phyloP scores from a whole-genome alignment of 2,329 filamentous ascomycete genomes.

The Exophiala viscosa region DNA sequence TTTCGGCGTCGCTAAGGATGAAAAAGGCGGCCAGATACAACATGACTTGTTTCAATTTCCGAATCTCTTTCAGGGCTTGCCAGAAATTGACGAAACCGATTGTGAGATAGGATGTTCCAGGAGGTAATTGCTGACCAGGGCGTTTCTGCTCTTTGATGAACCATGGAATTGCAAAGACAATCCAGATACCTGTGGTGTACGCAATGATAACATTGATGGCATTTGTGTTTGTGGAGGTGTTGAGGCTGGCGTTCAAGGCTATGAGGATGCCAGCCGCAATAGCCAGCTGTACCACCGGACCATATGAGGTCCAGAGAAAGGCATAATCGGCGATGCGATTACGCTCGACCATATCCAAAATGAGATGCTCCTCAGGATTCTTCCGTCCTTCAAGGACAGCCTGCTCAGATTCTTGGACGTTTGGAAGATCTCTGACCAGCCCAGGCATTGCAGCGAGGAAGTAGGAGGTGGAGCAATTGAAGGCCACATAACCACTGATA shows the following conservation, averaged over 20 bases:
- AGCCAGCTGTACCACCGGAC: too few relatives aligned
- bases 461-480: constrained; percentile 27
- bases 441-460: too few relatives aligned
- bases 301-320: too few relatives aligned
- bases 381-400: too few relatives aligned
- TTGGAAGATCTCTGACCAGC: too few relatives aligned
- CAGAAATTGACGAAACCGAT: constrained; percentile 44
- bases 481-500: constrained; percentile 34
- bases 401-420: too few relatives aligned
- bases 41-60: constrained; percentile 40
- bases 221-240: constrained; percentile 45
- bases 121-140: constrained; percentile 38
- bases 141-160: constrained; percentile 42
- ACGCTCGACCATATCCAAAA: too few relatives aligned
- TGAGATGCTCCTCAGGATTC: too few relatives aligned
- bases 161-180: constrained; percentile 42
- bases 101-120: constrained; percentile 39
- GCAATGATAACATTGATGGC: constrained; percentile 39
- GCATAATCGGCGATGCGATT: too few relatives aligned
- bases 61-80: constrained; percentile 37
- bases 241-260: constrained; percentile 37
- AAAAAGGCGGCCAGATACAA: constrained; percentile 43
- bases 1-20: constrained; percentile 41
- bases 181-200: constrained; percentile 34
- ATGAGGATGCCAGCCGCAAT: constrained; percentile 44